Conservation (phyloP, 306 rosid genomes). For the Cucumis melo region DNA sequence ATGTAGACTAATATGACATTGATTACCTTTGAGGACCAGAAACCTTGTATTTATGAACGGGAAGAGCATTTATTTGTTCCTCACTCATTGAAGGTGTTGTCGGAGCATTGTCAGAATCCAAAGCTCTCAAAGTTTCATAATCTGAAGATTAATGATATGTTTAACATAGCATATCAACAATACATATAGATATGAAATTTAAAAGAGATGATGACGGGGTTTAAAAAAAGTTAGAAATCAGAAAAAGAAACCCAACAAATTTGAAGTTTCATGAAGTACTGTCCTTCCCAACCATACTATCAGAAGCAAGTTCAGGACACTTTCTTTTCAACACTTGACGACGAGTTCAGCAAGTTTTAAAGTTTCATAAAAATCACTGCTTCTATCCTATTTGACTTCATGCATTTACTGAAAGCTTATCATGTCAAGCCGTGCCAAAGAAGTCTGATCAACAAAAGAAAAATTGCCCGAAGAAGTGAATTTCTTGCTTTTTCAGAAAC, state of each 20-base stretch:
- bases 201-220: background rate
- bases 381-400: background rate
- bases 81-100: constrained; percentile 70
- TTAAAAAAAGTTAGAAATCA: background rate
- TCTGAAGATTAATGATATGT: constrained; percentile 24
- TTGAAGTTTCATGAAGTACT: background rate
- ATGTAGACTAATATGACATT: background rate
- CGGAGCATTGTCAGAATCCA: constrained; percentile 71
- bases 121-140: constrained; percentile 76
- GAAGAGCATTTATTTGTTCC: constrained; percentile 82
- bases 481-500: background rate
- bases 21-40: constrained; percentile 50
- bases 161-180: background rate
- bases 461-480: background rate
- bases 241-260: background rate
- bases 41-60: constrained; percentile 73
- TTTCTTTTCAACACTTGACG: background rate
- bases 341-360: background rate
- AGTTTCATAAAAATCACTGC: background rate
- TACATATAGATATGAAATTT: background rate
- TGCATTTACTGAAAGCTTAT: background rate
- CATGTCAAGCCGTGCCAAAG: background rate
- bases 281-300: background rate
- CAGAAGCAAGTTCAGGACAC: background rate
- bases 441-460: background rate